Base-by-base conservation (phyloP, 1,284 basidiomycete genomes). In the Calocybe gambosa region DNA sequence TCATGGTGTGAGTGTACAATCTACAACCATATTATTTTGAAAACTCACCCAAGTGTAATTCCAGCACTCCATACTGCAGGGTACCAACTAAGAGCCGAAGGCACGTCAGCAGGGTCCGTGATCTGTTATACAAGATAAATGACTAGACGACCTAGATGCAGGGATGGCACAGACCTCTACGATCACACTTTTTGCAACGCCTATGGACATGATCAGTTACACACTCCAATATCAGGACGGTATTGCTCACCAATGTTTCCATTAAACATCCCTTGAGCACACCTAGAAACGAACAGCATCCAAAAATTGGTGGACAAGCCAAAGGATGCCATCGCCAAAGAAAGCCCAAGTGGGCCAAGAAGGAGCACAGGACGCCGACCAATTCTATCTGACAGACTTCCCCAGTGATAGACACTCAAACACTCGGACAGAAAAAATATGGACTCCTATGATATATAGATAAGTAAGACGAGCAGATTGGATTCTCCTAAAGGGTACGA, bases 61-160 rank as follows among this genome's bases (percentile, higher is more conserved):
- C 74, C 75, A n/a, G 65, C 57, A 19, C 66, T 64, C 75, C 74
- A 77, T 9, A 71, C 60, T 19, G 76, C 62, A 6, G 74, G 71
- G 49, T 75, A 59, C 45, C 69, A 69, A 6, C 70, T 63, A 52
- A 70, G 73, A 7, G 71, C 75, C 42, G 67, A 61, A 0, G 72
- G 67, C 19, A 71, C 61, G 49, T 77, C 75, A 1, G 66, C 66
- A 1, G 69, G 61, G 50, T 78, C 73, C 1, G 73, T 74, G 19
- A 61, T 50, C 54, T 61, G 39, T 25, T 51, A 68, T 35, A 39
- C 5, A 26, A 54, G 20, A 49, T 42, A n/a, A 20, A 16, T n/a
- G 13, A 16, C 15, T 23, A 58, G 9, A 71, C 76, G 73, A 2
- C 68, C 16, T 10, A 12, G 9, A 12, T 9, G 3, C 28, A 69